Evolutionary conservation across 1,284 basidiomycete genomes (phyloP).

Genomic region (Naganishia sp.): DNA sequence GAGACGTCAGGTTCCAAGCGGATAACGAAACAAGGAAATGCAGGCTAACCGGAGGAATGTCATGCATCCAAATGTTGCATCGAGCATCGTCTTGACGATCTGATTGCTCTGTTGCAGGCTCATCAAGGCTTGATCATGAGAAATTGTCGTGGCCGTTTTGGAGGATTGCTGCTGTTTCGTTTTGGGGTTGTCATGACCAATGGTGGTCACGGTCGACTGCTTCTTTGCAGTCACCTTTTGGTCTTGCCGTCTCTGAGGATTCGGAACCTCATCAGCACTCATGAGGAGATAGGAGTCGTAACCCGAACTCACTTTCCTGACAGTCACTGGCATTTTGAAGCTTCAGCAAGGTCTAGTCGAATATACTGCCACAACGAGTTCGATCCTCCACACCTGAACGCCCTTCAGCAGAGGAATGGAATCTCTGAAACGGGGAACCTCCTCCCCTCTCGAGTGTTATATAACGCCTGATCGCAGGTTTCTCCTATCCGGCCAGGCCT

Average conservation of each 20-base stretch:
- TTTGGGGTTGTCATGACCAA: not conserved
- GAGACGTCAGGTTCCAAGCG: not conserved
- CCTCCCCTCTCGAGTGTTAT: not conserved
- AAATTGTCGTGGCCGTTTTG: conserved; percentile 3
- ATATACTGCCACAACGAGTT: no score
- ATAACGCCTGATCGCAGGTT: not conserved
- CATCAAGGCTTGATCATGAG: conserved; percentile 28
- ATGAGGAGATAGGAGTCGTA: not conserved
- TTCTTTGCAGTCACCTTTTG: conserved; percentile 14
- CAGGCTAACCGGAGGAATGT: conserved; percentile 31
- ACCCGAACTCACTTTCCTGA: conserved; percentile 1
- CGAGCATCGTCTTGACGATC: conserved; percentile 35
- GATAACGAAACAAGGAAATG: not conserved
- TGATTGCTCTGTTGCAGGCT: conserved; percentile 28
- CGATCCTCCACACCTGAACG: not conserved
- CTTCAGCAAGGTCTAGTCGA: not conserved
- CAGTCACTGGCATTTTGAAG: conserved; percentile 5
- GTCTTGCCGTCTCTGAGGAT: conserved; percentile 1
- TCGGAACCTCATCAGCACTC: not conserved
- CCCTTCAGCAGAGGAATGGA: not conserved
- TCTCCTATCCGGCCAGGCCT: no score
- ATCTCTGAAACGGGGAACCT: not conserved
- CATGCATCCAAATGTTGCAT: conserved; percentile 35
- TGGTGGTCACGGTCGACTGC: not conserved
- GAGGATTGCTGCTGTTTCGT: not conserved